Conservation (phyloP, 1,284 basidiomycete species). For the Meripilus lineatus region DNA sequence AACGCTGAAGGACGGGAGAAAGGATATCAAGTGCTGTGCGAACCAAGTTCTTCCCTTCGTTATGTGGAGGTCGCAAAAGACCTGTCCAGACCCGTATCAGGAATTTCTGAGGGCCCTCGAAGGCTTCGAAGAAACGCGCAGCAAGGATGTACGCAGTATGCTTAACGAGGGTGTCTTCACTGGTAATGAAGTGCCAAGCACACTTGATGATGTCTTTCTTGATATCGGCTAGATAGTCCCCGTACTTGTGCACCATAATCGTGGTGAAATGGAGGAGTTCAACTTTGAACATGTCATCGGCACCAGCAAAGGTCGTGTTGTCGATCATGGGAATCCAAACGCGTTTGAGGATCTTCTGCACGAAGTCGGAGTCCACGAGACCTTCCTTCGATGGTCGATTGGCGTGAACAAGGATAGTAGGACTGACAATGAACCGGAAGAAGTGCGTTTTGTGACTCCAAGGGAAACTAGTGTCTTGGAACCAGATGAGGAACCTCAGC, state of each 20-base stretch:
- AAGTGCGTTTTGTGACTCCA: constrained; percentile 85
- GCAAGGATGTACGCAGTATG: constrained; percentile 92
- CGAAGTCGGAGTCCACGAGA: constrained; percentile 68
- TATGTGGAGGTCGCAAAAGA: constrained; percentile 78
- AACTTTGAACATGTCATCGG: constrained; percentile 83
- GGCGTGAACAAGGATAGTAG: constrained; percentile 80
- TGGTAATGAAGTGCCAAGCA: constrained; percentile 87
- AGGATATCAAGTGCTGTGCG: constrained; percentile 89
- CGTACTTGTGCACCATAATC: constrained; percentile 83
- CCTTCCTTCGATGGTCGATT: constrained; percentile 48
- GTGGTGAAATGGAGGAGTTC: constrained; percentile 92
- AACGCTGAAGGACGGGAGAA: constrained; percentile 77
- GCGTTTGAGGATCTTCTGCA: constrained; percentile 64
- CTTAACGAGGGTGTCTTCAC: constrained; percentile 89
- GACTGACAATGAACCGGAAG: constrained; percentile 86
- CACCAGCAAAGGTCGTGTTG: constrained; percentile 49
- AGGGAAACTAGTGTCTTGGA: constrained; percentile 62
- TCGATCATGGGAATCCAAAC: constrained; percentile 81
- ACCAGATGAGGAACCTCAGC: constrained; percentile 82
- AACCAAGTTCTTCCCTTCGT: constrained; percentile 79
- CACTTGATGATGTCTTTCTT: constrained; percentile 96
- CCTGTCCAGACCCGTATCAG: constrained; percentile 93
- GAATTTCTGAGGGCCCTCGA: constrained; percentile 91
- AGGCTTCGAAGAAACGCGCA: constrained; percentile 91
- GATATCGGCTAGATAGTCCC: constrained; percentile 70